Evolutionary conservation across 441 rosid species (phyloP).

Genomic region (Aleurites moluccanus): DNA sequence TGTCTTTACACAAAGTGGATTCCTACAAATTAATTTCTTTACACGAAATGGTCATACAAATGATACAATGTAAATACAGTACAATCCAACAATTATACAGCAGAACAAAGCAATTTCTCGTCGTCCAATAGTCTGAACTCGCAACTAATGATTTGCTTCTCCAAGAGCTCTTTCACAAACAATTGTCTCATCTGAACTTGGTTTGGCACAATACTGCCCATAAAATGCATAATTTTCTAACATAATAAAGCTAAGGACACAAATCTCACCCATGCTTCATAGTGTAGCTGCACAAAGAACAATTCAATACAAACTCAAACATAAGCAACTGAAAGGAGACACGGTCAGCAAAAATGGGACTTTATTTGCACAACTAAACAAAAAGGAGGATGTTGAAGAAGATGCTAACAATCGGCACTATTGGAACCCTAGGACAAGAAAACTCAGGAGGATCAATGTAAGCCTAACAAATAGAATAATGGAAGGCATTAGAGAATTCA

Average conservation of each 20-base stretch:
- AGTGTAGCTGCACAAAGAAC: constrained; percentile 61
- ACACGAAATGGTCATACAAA: constrained; percentile 1
- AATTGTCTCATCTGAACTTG: constrained; percentile 44
- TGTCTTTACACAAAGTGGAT: neutral
- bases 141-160: constrained; percentile 33
- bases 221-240: constrained; percentile 68
- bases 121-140: neutral
- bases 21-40: neutral
- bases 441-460: constrained; percentile 66
- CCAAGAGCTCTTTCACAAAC: constrained; percentile 57
- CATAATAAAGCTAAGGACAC: constrained; percentile 64
- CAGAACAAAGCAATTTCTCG: neutral
- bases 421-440: constrained; percentile 89
- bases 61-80: neutral
- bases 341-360: neutral
- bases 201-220: constrained; percentile 76
- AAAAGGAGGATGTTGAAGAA: constrained; percentile 92
- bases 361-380: constrained; percentile 70
- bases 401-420: constrained; percentile 74
- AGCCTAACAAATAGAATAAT: constrained; percentile 40
- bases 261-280: constrained; percentile 95
- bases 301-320: neutral
- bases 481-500: neutral
- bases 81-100: neutral
- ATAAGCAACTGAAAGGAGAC: neutral